Conservation (phyloP, 148 eudicot genomes). For the Drosera capensis region DNA sequence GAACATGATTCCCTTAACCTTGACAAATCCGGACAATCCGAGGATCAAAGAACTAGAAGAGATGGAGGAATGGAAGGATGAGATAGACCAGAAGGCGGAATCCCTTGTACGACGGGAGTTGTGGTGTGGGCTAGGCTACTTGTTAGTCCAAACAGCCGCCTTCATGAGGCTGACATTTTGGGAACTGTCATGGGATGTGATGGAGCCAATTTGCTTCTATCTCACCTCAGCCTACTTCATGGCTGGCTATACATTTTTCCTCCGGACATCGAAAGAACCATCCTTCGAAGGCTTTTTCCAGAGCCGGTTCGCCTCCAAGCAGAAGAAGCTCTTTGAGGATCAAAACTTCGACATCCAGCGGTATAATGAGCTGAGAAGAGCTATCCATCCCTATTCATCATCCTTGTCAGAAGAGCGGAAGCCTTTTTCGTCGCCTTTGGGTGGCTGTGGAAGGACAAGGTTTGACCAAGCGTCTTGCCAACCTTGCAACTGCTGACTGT, state of each 20-base stretch:
- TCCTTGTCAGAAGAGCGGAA: too few species aligned
- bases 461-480: too few species aligned
- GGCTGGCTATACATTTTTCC: constrained; percentile 68
- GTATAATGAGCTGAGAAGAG: constrained; percentile 45
- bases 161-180: constrained; percentile 93
- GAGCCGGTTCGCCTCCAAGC: constrained; percentile 61
- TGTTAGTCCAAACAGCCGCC: constrained; percentile 56
- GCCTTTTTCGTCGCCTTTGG: neutral
- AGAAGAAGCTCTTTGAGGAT: constrained; percentile 34
- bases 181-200: constrained; percentile 96
- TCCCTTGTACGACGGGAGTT: constrained; percentile 51
- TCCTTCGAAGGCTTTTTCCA: constrained; percentile 68
- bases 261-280: constrained; percentile 69
- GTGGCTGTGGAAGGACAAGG: too few species aligned
- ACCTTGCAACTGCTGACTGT: too few species aligned
- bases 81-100: constrained; percentile 57
- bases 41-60: constrained; percentile 34
- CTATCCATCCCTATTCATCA: constrained; percentile 17
- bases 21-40: constrained; percentile 18
- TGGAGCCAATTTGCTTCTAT: constrained; percentile 91
- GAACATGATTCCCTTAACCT: constrained; percentile 25
- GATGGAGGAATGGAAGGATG: constrained; percentile 47
- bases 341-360: constrained; percentile 34
- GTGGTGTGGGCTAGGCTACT: constrained; percentile 63
- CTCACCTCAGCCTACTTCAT: constrained; percentile 67